Percentiles rank a stretch among this genome's conserved stretches.
phyloP scores from a whole-genome alignment of 2,329 filamentous ascomycete genomes.

The Harringtonia aguacate region DNA sequence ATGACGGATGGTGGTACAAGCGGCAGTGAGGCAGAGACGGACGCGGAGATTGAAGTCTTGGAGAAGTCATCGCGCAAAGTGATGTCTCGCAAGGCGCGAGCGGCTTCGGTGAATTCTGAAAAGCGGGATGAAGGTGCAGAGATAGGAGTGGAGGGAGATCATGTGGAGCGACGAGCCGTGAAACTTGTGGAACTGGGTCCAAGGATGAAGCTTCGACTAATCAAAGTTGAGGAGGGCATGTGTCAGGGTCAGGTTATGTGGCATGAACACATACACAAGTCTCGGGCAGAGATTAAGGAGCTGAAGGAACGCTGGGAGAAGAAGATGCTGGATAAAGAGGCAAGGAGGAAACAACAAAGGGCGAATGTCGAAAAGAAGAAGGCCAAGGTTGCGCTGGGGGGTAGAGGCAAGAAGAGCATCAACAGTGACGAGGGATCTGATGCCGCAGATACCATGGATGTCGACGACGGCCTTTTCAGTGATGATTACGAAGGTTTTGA shows the following conservation, averaged over 20 bases:
- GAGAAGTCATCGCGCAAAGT: slow-evolving; percentile 55
- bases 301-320: slow-evolving; percentile 78
- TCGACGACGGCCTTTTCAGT: slow-evolving; percentile 28
- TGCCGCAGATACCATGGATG: slow-evolving; percentile 25
- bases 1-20: slow-evolving; percentile 67
- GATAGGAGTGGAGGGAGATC: slow-evolving; percentile 27
- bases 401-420: slow-evolving; percentile 24
- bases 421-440: slow-evolving; percentile 26
- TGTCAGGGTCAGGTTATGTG: slow-evolving; percentile 90
- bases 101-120: slow-evolving; percentile 25
- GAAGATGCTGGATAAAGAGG: slow-evolving; percentile 69
- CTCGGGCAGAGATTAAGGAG: slow-evolving; percentile 62
- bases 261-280: slow-evolving; percentile 92
- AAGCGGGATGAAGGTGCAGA: slow-evolving; percentile 34
- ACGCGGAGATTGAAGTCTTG: slow-evolving; percentile 85
- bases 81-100: slow-evolving; percentile 38
- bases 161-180: slow-evolving; percentile 75
- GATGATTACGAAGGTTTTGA: slow-evolving; percentile 39
- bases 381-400: slow-evolving; percentile 13
- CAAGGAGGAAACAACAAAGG: slow-evolving; percentile 69
- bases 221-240: slow-evolving; percentile 92
- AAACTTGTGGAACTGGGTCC: slow-evolving; percentile 90
- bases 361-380: slow-evolving; percentile 83
- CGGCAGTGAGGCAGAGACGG: slow-evolving; percentile 86
- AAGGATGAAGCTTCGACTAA: slow-evolving; percentile 76